These are phyloP conservation scores for Yarrowia porcina DNA, from an alignment of 805 yeast genomes.

Conservation along the genomic window DNA sequence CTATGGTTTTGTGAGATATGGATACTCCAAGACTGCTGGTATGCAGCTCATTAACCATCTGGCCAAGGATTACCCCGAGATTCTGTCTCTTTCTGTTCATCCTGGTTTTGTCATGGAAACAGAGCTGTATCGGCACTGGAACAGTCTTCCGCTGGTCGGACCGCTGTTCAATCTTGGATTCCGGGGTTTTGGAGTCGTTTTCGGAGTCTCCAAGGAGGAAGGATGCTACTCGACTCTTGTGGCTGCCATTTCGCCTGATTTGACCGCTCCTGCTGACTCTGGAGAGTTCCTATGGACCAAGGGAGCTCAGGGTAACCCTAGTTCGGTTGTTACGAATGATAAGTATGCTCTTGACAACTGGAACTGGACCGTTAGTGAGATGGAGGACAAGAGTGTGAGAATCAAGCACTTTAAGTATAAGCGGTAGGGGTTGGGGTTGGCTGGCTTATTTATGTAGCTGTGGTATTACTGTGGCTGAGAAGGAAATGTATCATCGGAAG, in stretches of 20 bases:
- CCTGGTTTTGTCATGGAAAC: conserved; percentile 89
- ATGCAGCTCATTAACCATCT: conserved; percentile 68
- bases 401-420: background rate
- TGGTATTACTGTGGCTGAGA: no score
- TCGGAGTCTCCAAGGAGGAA: conserved; percentile 70
- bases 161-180: conserved; percentile 66
- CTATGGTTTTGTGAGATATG: conserved; percentile 76
- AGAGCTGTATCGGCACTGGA: conserved; percentile 70
- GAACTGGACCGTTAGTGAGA: conserved; percentile 71
- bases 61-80: conserved; percentile 62
- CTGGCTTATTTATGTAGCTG: no score
- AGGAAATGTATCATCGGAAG: no score
- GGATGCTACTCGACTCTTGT: conserved; percentile 64
- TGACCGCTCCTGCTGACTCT: conserved; percentile 47
- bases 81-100: conserved; percentile 64
- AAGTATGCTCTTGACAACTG: conserved; percentile 67
- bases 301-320: conserved; percentile 56
- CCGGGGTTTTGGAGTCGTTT: conserved; percentile 62
- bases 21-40: conserved; percentile 71
- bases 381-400: conserved; percentile 33
- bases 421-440: background rate
- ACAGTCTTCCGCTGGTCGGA: conserved; percentile 75
- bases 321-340: conserved; percentile 54
- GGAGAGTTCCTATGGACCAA: conserved; percentile 67
- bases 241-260: conserved; percentile 55